Evolutionary conservation across 192 early-diverging fungal species (phyloP), one percentile per base, ranked within the genome.

Genomic region (Cladochytrium replicatum): DNA sequence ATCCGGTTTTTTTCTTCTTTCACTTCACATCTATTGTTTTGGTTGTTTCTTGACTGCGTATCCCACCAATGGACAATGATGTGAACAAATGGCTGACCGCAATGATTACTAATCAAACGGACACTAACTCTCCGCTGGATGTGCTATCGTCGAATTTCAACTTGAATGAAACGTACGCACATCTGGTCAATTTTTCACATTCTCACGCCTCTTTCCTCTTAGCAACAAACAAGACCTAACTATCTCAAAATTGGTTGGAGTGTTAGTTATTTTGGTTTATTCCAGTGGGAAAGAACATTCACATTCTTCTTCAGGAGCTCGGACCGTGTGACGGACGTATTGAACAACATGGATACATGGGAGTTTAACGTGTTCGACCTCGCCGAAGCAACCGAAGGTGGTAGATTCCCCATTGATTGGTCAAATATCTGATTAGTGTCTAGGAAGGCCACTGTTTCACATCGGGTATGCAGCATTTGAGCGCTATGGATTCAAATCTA

Each of bases 351-450:
- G 17, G 54, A 63, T 25, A 23, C n/a, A 0, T 70, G 63, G 63
- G 52, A 64, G 7, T 70, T 70, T 65, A 42, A 58, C 29, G 24
- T 70, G 17, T 70, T 70, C 54, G 56, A 67, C 17, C 54, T 68
- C 9, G 15, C 6, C 21, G 4, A 4, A 48, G 52, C 54, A 28
- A 4, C 54, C 37, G 17, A 39, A 29, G 19, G 53, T 55, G 4
- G 41, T 41, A 32, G 48, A 51, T 55, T 22, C 30, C 28, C 22
- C 9, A 55, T n/a, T 30, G 40, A 3, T 37, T 41, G 32, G 15
- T 63, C 1, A 48, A 4, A 11, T 22, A 27, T 46, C 25, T 17
- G 21, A 27, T 50, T 3, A 3, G 22, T 50, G 4, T 56, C 27
- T 17, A 65, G 67, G 58, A 37, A 34, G 48, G 4, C 68, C 68